These are phyloP conservation scores for Cryomyces minteri DNA, from an alignment of 495 filamentous ascomycete genomes.

Conservation along the genomic window DNA sequence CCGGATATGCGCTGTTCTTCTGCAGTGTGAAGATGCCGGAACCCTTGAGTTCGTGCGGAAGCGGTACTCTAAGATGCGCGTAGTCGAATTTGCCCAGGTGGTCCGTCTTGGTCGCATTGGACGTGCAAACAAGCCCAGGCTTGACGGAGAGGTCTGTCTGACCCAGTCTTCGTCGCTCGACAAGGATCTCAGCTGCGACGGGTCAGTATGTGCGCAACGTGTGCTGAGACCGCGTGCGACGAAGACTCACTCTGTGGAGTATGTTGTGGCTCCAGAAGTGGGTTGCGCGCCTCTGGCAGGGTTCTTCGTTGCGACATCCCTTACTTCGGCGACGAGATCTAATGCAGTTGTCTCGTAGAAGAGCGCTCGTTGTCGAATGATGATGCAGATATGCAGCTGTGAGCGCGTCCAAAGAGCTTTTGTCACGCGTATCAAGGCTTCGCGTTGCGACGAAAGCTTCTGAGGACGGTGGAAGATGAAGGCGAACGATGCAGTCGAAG, in stretches of 20 bases:
- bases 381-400: no score
- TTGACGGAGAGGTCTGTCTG: conserved; percentile 83
- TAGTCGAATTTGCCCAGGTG: conserved; percentile 81
- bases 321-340: no score
- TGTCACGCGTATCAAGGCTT: no score
- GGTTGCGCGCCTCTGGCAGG: conserved; percentile 57
- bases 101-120: conserved; percentile 47
- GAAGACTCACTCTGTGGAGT: conserved; percentile 40
- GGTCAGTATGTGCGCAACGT: conserved; percentile 1
- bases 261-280: conserved; percentile 53
- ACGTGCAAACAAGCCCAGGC: conserved; percentile 40
- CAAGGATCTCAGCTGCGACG: conserved; percentile 56
- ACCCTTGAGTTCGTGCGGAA: conserved; percentile 67
- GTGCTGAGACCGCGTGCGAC: background rate
- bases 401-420: no score
- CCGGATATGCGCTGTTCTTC: conserved; percentile 34
- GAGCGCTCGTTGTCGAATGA: no score
- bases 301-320: conserved; percentile 14
- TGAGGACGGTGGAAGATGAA: no score
- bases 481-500: no score
- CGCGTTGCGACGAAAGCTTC: no score
- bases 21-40: conserved; percentile 79
- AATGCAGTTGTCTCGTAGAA: no score
- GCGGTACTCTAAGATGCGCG: conserved; percentile 77
- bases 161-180: conserved; percentile 69